These are phyloP conservation scores for Urtica urens DNA, from an alignment of 306 rosid species.

Conservation along the genomic window DNA sequence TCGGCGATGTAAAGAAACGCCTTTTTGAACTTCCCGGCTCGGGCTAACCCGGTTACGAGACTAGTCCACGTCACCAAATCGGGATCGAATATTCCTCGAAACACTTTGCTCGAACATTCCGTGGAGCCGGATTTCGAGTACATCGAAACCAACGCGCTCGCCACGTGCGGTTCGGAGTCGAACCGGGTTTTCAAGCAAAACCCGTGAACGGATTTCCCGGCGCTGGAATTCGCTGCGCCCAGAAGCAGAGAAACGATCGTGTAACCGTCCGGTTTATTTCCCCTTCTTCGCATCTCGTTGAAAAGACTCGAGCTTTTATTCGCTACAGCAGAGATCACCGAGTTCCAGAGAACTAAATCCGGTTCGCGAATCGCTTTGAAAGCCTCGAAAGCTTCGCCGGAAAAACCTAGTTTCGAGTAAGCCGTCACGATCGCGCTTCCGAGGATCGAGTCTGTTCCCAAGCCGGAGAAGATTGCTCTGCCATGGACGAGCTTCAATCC, in stretches of 20 bases:
- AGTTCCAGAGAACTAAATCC: conserved; percentile 77
- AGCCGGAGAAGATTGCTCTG: conserved; percentile 25
- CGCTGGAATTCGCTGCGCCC: conserved; percentile 38
- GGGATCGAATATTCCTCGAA: conserved; percentile 41
- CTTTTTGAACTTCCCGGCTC: conserved; percentile 41
- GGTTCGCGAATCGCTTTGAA: conserved; percentile 42
- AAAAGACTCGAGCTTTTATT: conserved; percentile 40
- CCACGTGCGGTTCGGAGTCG: conserved; percentile 48
- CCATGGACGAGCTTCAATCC: conserved; percentile 29
- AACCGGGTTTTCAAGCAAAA: conserved; percentile 44
- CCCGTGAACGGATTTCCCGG: conserved; percentile 62
- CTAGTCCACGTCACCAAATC: conserved; percentile 88
- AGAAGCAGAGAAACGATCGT: conserved; percentile 63
- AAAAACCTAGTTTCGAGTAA: conserved; percentile 51
- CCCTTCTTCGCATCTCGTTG: conserved; percentile 39
- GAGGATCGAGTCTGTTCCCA: conserved; percentile 27
- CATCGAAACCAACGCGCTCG: conserved; percentile 67
- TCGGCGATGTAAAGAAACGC: conserved; percentile 44
- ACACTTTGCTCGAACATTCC: conserved; percentile 48
- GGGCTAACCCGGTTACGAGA: conserved; percentile 67
- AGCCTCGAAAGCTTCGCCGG: conserved; percentile 53
- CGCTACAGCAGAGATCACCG: conserved; percentile 61
- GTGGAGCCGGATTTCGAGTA: conserved; percentile 67
- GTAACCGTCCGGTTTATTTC: conserved; percentile 54
- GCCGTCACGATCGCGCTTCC: conserved; percentile 51